These are phyloP conservation scores for Populus hybrid DNA, from an alignment of 441 rosid genomes.

Conservation along the genomic window DNA sequence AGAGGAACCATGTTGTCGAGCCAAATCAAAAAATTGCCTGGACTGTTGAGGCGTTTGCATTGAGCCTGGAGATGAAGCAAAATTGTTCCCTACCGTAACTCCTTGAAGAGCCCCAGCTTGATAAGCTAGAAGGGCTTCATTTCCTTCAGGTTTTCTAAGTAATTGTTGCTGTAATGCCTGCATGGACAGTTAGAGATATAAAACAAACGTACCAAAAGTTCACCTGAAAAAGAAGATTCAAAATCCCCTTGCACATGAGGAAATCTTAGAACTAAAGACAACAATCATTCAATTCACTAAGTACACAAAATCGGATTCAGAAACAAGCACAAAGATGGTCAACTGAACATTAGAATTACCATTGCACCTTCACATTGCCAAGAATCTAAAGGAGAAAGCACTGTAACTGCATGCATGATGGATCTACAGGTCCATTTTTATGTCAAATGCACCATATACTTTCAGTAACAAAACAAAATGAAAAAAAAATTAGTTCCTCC, in stretches of 20 bases:
- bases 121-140: constrained; percentile 75
- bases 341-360: not conserved
- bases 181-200: constrained; percentile 19
- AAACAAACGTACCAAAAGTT: not conserved
- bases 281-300: not conserved
- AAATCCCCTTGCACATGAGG: not conserved
- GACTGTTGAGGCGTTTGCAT: constrained; percentile 84
- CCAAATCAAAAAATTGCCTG: constrained; percentile 73
- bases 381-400: not conserved
- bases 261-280: not conserved
- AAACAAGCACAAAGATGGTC: not conserved
- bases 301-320: not conserved
- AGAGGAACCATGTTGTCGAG: constrained; percentile 59
- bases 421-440: not conserved
- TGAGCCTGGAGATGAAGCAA: constrained; percentile 63
- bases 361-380: not conserved
- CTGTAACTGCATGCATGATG: not conserved
- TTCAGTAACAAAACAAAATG: not conserved
- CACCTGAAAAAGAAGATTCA: not conserved
- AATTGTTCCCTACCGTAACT: constrained; percentile 67
- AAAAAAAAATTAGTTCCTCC: not conserved
- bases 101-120: constrained; percentile 80
- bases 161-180: constrained; percentile 69
- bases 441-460: not conserved
- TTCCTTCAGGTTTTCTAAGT: constrained; percentile 72